Conservation (phyloP, 2,329 filamentous ascomycete species). For the Xylaria sp. region DNA sequence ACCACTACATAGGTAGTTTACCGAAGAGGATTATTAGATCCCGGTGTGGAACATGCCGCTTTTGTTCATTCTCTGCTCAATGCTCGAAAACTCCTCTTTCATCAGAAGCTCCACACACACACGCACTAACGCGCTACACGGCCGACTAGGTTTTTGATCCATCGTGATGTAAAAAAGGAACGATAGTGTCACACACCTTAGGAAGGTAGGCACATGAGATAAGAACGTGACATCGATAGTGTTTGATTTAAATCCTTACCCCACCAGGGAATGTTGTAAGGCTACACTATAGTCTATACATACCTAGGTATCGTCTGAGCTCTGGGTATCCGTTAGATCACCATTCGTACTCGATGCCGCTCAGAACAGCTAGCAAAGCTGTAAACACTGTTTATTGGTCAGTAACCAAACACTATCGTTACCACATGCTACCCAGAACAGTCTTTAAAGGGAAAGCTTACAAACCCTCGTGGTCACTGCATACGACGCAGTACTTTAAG, state of each 20-base stretch:
- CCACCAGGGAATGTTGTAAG: too few species aligned
- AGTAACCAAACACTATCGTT: not conserved
- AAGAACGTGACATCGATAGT: not conserved
- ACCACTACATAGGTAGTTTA: not conserved
- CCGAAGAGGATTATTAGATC: not conserved
- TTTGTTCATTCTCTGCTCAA: not conserved
- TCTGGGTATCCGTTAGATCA: not conserved
- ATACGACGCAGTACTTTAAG: constrained; percentile 10
- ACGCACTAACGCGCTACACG: too few species aligned
- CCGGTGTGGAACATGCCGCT: not conserved
- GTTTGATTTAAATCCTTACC: not conserved
- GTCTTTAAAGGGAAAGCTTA: constrained; percentile 4
- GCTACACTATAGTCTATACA: too few species aligned
- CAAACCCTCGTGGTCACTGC: constrained; percentile 1
- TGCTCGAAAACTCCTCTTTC: not conserved
- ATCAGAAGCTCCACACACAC: not conserved
- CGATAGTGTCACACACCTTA: not conserved
- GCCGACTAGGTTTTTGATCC: not conserved
- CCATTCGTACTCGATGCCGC: constrained; percentile 1
- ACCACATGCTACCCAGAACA: too few species aligned
- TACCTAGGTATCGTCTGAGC: not conserved
- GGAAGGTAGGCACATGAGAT: not conserved
- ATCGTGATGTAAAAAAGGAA: not conserved
- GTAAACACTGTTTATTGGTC: not conserved
- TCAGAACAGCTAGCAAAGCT: constrained; percentile 4